A percentile compares a stretch with the other conserved stretches of the same genome.
Evolutionary conservation across 176 grass and related monocot species (phyloP).

Genomic region (Zoysia japonica): DNA sequence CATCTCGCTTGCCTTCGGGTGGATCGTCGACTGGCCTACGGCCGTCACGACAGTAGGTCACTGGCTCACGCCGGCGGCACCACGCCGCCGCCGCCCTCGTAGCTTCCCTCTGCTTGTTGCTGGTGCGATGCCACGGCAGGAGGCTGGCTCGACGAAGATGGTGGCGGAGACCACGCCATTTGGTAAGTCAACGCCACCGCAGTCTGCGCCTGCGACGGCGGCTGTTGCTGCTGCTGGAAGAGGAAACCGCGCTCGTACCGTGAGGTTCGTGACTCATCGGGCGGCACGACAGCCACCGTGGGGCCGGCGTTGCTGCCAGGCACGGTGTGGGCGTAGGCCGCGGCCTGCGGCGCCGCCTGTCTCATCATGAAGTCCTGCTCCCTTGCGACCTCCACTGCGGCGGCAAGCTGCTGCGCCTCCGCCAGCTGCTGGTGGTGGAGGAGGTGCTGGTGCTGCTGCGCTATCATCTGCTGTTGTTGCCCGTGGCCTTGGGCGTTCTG

Average conservation of each 20-base stretch:
- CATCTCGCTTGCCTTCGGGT: slow-evolving; percentile 37
- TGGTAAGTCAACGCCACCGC: slow-evolving; percentile 35
- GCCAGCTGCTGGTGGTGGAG: slow-evolving; percentile 44
- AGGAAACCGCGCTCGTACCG: slow-evolving; percentile 40
- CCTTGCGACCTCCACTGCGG: slow-evolving; percentile 36
- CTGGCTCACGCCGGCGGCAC: slow-evolving; percentile 24
- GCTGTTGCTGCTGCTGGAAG: slow-evolving; percentile 31
- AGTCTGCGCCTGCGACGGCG: slow-evolving; percentile 21
- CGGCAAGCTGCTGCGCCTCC: slow-evolving; percentile 47
- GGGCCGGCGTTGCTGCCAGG: slow-evolving; percentile 19
- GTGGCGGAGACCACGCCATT: slow-evolving; percentile 46
- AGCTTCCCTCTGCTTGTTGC: slow-evolving; percentile 48
- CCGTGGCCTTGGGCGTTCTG: too few species aligned
- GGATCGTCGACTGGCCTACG: not conserved
- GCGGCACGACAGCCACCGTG: slow-evolving; percentile 41
- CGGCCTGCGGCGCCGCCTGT: not conserved
- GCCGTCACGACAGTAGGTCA: not conserved
- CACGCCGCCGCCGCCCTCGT: slow-evolving; percentile 39
- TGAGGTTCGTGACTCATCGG: not conserved
- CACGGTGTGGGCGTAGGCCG: slow-evolving; percentile 21
- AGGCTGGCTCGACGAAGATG: slow-evolving; percentile 46
- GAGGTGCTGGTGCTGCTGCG: not conserved
- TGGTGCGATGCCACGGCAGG: slow-evolving; percentile 38
- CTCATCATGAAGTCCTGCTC: slow-evolving; percentile 51
- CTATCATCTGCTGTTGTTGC: too few species aligned